Evolutionary conservation across 164 flowering plant species (phyloP), one percentile per base, ranked within the genome.

Genomic region (Litsea cubeba): DNA sequence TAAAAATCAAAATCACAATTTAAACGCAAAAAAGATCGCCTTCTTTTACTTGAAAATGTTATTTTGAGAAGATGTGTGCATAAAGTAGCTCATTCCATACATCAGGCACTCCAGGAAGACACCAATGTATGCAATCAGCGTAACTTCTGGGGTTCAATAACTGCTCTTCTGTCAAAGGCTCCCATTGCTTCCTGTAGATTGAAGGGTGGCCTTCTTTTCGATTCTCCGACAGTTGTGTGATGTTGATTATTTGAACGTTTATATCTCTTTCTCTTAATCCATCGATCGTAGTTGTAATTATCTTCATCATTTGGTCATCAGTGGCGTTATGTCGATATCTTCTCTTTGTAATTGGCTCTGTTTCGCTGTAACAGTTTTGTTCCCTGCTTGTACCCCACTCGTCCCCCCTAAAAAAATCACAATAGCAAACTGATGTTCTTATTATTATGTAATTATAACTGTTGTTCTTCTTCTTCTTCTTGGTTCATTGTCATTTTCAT

Each of bases 91-190:
- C 87, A 72, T 93, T 93, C 98, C 98, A 93, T 4, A 79, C 79
- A 80, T 91, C 98, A 3, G 93, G 96, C 1, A 93, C 87, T n/a
- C 98, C 97, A n/a, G 98, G 96, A 40, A 93, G 89, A 75, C 96
- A 93, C 96, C 98, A 93, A 71, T 93, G 98, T 12, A 76, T 80
- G 63, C 98, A 93, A 77, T 93, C 98, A 17, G 93, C 79, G 68
- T 86, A 90, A 15, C 84, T 83, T 1, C 30, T 78, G 0, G 97
- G 96, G 30, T 90, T 76, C 1, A 79, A 22, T 18, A 82, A 2
- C 71, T 90, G 90, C 3, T 85, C 82, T 74, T 81, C 72, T 0
- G 83, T 88, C 63, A 86, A 72, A 2, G 87, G 73, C 2, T 78
- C 88, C 88, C 88, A 88, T 22, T 88, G 94, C 78, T 82, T 90